Conservation (phyloP, 306 rosid species). For the Cucurbita pepo region DNA sequence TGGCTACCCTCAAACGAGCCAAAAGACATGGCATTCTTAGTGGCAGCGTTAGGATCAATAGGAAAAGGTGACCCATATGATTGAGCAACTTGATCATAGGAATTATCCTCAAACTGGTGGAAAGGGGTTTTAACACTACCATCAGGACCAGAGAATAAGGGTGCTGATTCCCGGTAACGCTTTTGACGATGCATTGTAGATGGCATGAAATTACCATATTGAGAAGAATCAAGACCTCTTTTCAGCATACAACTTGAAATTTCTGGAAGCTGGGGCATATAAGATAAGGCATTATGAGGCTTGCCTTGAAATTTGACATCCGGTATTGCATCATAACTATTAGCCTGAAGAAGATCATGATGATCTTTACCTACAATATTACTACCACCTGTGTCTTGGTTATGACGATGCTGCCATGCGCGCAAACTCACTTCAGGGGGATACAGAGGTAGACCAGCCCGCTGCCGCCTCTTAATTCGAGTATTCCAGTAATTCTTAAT, state of each 20-base stretch:
- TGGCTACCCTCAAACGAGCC: conserved; percentile 39
- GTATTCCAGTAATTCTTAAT: conserved; percentile 99
- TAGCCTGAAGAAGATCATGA: conserved; percentile 29
- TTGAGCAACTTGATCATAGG: conserved; percentile 26
- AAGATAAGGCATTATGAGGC: conserved; percentile 37
- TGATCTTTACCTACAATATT: conserved; percentile 27
- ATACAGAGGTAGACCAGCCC: conserved; percentile 88
- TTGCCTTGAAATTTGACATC: conserved; percentile 45
- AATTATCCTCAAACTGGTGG: conserved; percentile 29
- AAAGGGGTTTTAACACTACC: conserved; percentile 26
- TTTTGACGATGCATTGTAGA: conserved; percentile 43
- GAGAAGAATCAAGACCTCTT: conserved; percentile 54
- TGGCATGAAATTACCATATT: conserved; percentile 30
- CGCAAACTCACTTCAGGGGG: conserved; percentile 63
- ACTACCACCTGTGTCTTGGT: conserved; percentile 28
- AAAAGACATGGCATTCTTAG: conserved; percentile 28
- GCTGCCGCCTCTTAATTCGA: conserved; percentile 73
- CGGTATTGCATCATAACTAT: conserved; percentile 33
- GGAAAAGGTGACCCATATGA: conserved; percentile 36
- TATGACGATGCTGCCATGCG: conserved; percentile 35
- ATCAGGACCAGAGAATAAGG: conserved; percentile 31
- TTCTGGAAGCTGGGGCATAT: conserved; percentile 35
- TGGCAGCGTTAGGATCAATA: conserved; percentile 38
- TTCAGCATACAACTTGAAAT: conserved; percentile 26
- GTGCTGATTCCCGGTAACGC: conserved; percentile 46